phyloP scores from a whole-genome alignment of 202 grass and related monocot genomes.

The Zoysia matrella region DNA sequence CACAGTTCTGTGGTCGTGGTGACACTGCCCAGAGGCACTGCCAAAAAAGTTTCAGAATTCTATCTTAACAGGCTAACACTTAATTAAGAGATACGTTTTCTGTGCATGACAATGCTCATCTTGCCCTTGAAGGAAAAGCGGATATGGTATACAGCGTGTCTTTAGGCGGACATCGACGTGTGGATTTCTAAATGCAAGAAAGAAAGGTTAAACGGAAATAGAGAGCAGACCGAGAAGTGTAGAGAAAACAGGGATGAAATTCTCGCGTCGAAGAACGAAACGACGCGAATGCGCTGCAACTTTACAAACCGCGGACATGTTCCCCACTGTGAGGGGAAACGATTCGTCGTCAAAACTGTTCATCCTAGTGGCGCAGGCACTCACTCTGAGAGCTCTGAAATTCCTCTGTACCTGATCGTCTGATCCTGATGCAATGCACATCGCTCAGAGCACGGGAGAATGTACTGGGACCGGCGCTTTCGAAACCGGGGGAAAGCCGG shows the following conservation, averaged over 20 bases:
- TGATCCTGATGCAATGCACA: background rate
- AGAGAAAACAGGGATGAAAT: background rate
- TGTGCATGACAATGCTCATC: constrained; percentile 22
- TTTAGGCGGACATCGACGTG: constrained; percentile 15
- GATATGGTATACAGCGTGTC: constrained; percentile 1
- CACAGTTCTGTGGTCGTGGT: background rate
- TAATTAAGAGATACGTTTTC: constrained; percentile 16
- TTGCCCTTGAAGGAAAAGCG: background rate
- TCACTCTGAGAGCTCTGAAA: background rate
- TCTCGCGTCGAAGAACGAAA: background rate
- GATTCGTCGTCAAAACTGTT: background rate
- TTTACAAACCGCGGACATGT: constrained; percentile 28
- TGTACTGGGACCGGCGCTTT: constrained; percentile 4
- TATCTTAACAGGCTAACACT: background rate
- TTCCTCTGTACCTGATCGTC: background rate
- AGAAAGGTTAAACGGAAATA: background rate
- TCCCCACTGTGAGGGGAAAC: constrained; percentile 24
- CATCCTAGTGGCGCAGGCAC: constrained; percentile 15
- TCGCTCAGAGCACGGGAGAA: background rate
- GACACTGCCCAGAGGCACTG: background rate
- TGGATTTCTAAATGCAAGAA: background rate
- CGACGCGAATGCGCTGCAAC: constrained; percentile 26
- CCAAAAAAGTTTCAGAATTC: background rate
- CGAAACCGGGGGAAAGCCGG: constrained; percentile 36
- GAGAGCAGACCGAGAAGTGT: background rate